phyloP scores from a whole-genome alignment of 768 basidiomycete species.

The Rhizopogon rudus region DNA sequence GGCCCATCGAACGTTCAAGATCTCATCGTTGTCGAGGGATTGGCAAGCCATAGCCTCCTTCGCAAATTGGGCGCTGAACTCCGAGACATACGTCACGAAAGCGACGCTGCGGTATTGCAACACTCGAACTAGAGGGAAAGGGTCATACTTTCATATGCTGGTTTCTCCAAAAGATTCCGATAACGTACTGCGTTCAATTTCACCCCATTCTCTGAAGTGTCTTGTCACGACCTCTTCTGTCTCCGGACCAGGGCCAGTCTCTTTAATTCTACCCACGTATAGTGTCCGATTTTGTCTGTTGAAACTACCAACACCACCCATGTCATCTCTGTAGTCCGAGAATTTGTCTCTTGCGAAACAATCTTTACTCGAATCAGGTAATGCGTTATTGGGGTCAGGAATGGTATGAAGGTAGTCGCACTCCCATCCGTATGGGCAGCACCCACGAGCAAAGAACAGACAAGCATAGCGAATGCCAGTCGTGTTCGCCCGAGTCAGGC shows the following conservation, averaged over 20 bases:
- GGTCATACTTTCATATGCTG: constrained; percentile 4
- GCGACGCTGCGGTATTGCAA: constrained; percentile 93
- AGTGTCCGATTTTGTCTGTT: constrained; percentile 90
- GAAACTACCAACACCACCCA: constrained; percentile 99
- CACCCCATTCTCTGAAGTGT: constrained; percentile 96
- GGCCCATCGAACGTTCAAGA: constrained; percentile 98
- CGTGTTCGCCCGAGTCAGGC: constrained; percentile 92
- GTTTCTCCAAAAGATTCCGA: neutral
- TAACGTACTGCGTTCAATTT: constrained; percentile 82
- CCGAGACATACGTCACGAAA: constrained; percentile 91
- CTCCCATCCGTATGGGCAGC: constrained; percentile 98
- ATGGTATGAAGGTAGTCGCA: constrained; percentile 94
- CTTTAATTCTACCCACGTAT: constrained; percentile 92
- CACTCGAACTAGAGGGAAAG: constrained; percentile 61
- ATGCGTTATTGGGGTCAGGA: constrained; percentile 59
- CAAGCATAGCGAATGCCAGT: constrained; percentile 91
- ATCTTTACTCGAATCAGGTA: constrained; percentile 93
- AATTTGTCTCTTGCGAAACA: constrained; percentile 98
- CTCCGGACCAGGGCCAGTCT: constrained; percentile 82
- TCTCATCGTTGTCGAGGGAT: constrained; percentile 94
- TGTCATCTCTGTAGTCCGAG: constrained; percentile 95
- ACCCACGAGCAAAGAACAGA: constrained; percentile 93
- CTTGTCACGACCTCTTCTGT: constrained; percentile 87
- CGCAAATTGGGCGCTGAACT: constrained; percentile 88
- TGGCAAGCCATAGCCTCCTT: constrained; percentile 99